phyloP scores from a whole-genome alignment of 1,139 yeast species.

The Meyerozyma guilliermondii region DNA sequence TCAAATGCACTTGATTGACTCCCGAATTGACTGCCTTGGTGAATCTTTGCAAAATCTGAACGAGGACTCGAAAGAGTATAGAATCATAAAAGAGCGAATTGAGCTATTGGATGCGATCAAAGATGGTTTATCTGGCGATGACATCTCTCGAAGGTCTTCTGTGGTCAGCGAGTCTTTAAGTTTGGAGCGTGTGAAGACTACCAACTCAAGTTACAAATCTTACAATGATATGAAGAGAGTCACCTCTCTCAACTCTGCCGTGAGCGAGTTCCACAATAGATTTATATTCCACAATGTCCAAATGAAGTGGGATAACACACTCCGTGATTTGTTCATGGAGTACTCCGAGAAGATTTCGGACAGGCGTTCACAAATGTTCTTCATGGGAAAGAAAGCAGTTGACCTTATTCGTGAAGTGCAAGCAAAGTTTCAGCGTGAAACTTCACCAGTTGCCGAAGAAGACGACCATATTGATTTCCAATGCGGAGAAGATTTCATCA shows the following conservation, averaged over 20 bases:
- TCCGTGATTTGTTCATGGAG: constrained; percentile 57
- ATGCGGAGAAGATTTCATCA: constrained; percentile 29
- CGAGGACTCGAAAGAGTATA: not conserved
- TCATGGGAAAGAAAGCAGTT: constrained; percentile 67
- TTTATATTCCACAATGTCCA: constrained; percentile 75
- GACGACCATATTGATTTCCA: constrained; percentile 11
- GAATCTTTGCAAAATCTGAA: not conserved
- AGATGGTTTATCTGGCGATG: not conserved
- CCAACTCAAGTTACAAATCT: constrained; percentile 1
- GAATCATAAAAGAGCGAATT: not conserved
- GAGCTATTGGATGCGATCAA: not conserved
- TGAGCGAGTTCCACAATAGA: constrained; percentile 58
- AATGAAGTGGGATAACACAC: constrained; percentile 71
- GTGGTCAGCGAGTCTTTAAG: not conserved
- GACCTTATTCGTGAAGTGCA: constrained; percentile 42
- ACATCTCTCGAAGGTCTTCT: not conserved
- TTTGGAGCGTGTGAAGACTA: constrained; percentile 1
- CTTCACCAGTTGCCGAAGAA: constrained; percentile 10
- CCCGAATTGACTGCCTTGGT: constrained; percentile 1
- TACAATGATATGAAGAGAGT: constrained; percentile 26
- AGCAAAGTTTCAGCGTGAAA: constrained; percentile 3
- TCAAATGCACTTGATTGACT: constrained; percentile 20
- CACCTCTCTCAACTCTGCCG: constrained; percentile 22
- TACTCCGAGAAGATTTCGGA: constrained; percentile 60
- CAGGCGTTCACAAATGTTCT: constrained; percentile 53